Evolutionary conservation across 2,329 filamentous ascomycete species (phyloP).

Genomic region (Fusarium nurragi): DNA sequence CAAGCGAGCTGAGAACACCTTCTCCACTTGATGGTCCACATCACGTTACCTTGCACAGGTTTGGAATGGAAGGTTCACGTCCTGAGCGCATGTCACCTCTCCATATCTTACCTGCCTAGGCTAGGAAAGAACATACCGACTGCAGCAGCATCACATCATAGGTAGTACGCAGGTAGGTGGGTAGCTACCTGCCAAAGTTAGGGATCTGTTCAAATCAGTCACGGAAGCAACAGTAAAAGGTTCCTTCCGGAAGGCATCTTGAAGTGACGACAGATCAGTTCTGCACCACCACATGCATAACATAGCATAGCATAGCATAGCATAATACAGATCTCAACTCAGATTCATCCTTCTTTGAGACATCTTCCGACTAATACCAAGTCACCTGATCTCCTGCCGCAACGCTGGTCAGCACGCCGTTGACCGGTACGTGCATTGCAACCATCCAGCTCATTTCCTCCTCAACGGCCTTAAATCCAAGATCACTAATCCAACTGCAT

Average conservation of each 20-base stretch:
- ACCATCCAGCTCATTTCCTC: slow-evolving; percentile 17
- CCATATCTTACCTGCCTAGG: background rate
- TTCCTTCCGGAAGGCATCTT: background rate
- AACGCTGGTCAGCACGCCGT: slow-evolving; percentile 20
- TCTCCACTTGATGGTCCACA: slow-evolving; percentile 25
- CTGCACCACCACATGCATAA: background rate
- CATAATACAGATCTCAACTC: background rate
- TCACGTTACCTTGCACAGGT: slow-evolving; percentile 37
- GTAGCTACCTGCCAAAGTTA: background rate
- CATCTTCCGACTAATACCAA: background rate
- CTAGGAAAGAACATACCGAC: background rate
- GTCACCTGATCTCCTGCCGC: background rate
- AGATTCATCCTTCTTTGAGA: background rate
- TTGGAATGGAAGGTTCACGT: slow-evolving; percentile 18
- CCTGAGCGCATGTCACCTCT: background rate
- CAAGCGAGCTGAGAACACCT: slow-evolving; percentile 3
- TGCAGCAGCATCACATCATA: too few relatives aligned
- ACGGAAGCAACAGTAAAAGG: background rate
- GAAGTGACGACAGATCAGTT: too few relatives aligned
- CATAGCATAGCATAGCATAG: background rate
- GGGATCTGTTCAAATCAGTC: background rate
- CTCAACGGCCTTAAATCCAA: slow-evolving; percentile 23
- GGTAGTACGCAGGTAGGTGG: background rate
- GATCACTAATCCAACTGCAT: slow-evolving; percentile 42
- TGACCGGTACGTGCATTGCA: slow-evolving; percentile 33